Conservation (phyloP, 164 flowering plant species). For the Protea cynaroides region DNA sequence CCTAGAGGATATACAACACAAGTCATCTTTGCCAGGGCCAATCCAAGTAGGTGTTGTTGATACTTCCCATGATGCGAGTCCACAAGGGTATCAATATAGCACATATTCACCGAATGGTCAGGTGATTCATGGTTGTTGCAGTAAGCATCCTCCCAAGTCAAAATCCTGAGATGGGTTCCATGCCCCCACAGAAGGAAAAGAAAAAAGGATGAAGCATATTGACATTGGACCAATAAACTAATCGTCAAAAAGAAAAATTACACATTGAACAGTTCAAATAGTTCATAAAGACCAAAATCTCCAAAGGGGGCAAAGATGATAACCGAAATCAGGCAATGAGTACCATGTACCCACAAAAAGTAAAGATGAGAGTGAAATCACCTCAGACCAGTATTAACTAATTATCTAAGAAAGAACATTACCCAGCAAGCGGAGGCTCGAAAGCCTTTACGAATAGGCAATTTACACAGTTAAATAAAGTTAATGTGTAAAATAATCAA, state of each 20-base stretch:
- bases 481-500: too few species aligned
- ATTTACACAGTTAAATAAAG: too few species aligned
- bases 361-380: background rate
- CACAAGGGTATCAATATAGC: slow-evolving; percentile 18
- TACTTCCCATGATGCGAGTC: slow-evolving; percentile 28
- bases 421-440: too few species aligned
- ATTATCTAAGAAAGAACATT: too few species aligned
- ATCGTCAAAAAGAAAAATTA: background rate
- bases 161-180: slow-evolving; percentile 42
- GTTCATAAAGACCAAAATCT: too few species aligned
- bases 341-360: background rate
- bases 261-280: too few species aligned
- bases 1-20: slow-evolving; percentile 64
- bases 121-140: slow-evolving; percentile 35
- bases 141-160: slow-evolving; percentile 78
- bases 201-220: background rate
- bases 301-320: background rate
- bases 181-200: background rate
- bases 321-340: slow-evolving; percentile 53
- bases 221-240: background rate
- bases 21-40: slow-evolving; percentile 74
- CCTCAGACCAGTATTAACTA: background rate
- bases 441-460: too few species aligned
- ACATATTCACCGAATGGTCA: slow-evolving; percentile 26
- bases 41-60: slow-evolving; percentile 48